These are phyloP conservation scores for Linnemannia hyalina DNA, from an alignment of 192 early-diverging fungal species.

Conservation along the genomic window DNA sequence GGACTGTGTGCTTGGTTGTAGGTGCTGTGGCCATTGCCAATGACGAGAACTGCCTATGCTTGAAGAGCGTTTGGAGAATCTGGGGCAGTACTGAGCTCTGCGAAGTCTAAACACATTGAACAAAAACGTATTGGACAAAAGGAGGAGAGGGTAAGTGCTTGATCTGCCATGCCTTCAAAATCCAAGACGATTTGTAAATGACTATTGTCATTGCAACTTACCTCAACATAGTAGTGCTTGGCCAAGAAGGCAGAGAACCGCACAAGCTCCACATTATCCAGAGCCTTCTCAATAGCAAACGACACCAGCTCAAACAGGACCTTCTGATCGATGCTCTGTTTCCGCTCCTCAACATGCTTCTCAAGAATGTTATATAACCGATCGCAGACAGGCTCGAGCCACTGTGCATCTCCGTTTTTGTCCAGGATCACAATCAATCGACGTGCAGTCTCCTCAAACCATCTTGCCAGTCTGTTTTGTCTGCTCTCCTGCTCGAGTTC, in stretches of 20 bases:
- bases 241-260: conserved; percentile 57
- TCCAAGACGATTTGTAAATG: neutral
- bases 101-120: conserved; percentile 18
- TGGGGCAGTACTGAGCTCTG: conserved; percentile 53
- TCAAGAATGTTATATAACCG: conserved; percentile 36
- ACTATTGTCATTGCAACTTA: conserved; percentile 3
- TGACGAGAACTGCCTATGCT: conserved; percentile 53
- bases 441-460: conserved; percentile 43
- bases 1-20: conserved; percentile 37
- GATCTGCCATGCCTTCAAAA: conserved; percentile 11
- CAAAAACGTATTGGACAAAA: neutral
- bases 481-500: conserved; percentile 20
- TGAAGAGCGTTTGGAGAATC: conserved; percentile 57
- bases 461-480: conserved; percentile 30
- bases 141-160: neutral
- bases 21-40: conserved; percentile 49
- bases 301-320: conserved; percentile 49
- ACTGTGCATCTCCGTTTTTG: conserved; percentile 40
- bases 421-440: conserved; percentile 35
- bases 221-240: conserved; percentile 51
- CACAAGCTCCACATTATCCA: conserved; percentile 57
- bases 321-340: conserved; percentile 48
- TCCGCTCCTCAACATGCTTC: conserved; percentile 41
- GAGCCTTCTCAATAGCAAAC: conserved; percentile 51
- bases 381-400: conserved; percentile 49